phyloP scores from a whole-genome alignment of 2,329 filamentous ascomycete genomes.

The Talaromyces amestolkiae region DNA sequence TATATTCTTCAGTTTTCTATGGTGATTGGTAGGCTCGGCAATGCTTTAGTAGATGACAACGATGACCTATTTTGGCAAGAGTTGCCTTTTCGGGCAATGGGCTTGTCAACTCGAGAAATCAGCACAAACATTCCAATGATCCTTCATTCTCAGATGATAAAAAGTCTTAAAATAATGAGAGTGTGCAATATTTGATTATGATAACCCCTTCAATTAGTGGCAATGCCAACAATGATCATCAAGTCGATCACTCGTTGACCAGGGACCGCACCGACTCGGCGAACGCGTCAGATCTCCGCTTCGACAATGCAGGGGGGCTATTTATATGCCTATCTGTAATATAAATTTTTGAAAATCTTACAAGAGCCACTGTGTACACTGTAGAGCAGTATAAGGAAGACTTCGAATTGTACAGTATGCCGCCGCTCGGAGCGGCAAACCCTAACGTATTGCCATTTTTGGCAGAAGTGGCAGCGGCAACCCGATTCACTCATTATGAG shows the following conservation, averaged over 20 bases:
- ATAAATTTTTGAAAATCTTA: neutral
- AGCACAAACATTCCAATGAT: neutral
- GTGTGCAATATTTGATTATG: neutral
- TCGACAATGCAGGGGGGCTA: neutral
- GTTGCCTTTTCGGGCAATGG: neutral
- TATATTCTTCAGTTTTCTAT: neutral
- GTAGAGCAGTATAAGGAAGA: neutral
- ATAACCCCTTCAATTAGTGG: neutral
- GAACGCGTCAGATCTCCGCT: conserved; percentile 2
- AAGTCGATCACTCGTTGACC: neutral
- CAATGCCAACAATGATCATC: neutral
- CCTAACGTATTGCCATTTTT: conserved; percentile 6
- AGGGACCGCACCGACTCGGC: neutral
- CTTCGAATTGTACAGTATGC: neutral
- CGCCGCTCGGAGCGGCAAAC: conserved; percentile 10
- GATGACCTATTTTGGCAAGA: neutral
- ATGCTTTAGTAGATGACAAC: neutral
- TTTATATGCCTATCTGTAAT: neutral
- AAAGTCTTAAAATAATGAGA: neutral
- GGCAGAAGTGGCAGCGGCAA: conserved; percentile 12
- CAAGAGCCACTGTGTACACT: neutral
- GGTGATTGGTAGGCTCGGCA: neutral
- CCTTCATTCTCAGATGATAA: neutral
- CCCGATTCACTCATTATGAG: neutral
- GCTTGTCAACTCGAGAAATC: neutral